Conservation (phyloP, 2,329 filamentous ascomycete genomes). For the Talaromyces atroroseus region DNA sequence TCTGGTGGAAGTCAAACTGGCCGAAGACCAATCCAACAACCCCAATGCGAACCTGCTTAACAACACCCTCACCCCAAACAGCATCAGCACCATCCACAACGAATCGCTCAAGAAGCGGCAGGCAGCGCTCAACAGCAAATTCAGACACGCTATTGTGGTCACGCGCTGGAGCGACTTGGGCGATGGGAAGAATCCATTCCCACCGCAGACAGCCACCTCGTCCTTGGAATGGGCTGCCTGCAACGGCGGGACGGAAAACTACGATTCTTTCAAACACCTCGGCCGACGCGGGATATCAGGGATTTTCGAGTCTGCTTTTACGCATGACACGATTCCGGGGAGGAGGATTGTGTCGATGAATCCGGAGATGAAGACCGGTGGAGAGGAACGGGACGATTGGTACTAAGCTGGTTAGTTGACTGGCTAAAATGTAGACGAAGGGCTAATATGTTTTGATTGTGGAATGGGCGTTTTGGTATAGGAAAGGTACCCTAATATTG, state of each 20-base stretch:
- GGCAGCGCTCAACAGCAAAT: conserved; percentile 29
- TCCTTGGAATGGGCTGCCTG: conserved; percentile 53
- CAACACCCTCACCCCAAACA: background rate
- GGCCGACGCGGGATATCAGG: conserved; percentile 54
- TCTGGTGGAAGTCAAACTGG: conserved; percentile 54
- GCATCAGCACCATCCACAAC: background rate
- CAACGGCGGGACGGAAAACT: conserved; percentile 41
- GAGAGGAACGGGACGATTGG: conserved; percentile 55
- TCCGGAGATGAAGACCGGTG: conserved; percentile 49
- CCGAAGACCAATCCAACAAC: conserved; percentile 44
- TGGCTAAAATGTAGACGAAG: no score
- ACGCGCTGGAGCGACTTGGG: conserved; percentile 60
- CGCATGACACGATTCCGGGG: conserved; percentile 50
- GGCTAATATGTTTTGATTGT: no score
- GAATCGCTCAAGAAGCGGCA: background rate
- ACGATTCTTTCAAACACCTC: conserved; percentile 51
- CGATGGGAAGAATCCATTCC: conserved; percentile 33
- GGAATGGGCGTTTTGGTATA: background rate
- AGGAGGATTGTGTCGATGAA: conserved; percentile 56
- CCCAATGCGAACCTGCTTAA: conserved; percentile 6
- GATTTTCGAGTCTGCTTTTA: conserved; percentile 54
- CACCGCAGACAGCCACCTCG: conserved; percentile 34
- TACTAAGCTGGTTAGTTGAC: conserved; percentile 39
- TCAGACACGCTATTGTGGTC: conserved; percentile 57
- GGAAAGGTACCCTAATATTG: no score